Evolutionary conservation across 2,329 filamentous ascomycete species (phyloP).

Genomic region (Penicillium psychrosexuale): DNA sequence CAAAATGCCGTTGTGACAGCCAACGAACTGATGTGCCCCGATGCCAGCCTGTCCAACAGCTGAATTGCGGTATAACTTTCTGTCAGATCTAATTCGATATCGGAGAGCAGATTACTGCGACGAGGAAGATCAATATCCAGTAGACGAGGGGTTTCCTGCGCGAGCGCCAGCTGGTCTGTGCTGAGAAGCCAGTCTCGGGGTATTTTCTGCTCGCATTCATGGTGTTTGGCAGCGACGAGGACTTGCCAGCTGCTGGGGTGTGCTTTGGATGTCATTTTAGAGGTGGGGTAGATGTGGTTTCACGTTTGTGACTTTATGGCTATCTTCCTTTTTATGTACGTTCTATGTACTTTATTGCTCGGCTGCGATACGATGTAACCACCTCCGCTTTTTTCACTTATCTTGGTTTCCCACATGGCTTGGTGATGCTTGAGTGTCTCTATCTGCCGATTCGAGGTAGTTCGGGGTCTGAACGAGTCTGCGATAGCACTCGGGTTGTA

Average conservation of each 20-base stretch:
- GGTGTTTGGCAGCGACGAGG: conserved; percentile 26
- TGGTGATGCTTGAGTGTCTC: no score
- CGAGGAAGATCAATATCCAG: conserved; percentile 22
- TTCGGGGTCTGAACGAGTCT: no score
- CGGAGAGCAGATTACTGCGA: conserved; percentile 45
- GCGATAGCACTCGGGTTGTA: no score
- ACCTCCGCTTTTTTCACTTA: not conserved
- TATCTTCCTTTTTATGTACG: not conserved
- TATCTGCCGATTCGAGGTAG: no score
- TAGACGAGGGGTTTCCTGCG: conserved; percentile 5
- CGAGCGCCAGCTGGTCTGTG: conserved; percentile 4
- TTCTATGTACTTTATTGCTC: not conserved
- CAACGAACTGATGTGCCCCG: conserved; percentile 20
- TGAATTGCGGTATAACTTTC: conserved; percentile 24
- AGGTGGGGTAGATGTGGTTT: not conserved
- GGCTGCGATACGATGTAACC: not conserved
- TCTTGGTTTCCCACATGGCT: not conserved
- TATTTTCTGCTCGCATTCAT: conserved; percentile 30
- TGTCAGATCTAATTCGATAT: conserved; percentile 50
- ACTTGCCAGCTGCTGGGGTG: conserved; percentile 17
- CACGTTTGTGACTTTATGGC: not conserved
- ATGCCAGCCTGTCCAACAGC: conserved; percentile 19
- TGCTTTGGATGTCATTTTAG: conserved; percentile 6
- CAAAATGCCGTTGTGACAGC: conserved; percentile 37
- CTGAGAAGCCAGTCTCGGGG: conserved; percentile 35